Base-by-base conservation (phyloP, 2,329 filamentous ascomycete species). In the Ustulina deusta region DNA sequence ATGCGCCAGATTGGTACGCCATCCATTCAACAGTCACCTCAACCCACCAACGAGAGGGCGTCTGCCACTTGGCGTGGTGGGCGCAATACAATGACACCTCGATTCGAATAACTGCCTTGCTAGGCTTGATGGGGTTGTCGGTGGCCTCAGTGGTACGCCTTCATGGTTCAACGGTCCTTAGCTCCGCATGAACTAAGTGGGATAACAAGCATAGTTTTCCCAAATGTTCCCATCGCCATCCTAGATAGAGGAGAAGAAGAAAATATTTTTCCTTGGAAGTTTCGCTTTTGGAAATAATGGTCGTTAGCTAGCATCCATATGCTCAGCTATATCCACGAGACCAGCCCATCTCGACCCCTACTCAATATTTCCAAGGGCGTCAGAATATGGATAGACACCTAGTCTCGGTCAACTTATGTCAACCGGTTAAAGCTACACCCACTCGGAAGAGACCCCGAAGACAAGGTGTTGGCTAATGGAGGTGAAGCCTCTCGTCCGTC, bases 131-230 rank as follows among this genome's bases (percentile, higher is more conserved):
- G 51, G 51, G 34, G 27, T 61, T 42, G 29, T 58, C 65, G 51
- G 68, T 52, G 62, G 64, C 58, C 65, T 68, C 52, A 62, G 46
- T 58, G 61, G 54, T 56, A 63, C 60, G 62, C 36, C 32, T 40
- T 61, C 51, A 32, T 66, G 55, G 60, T 58, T 65, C 65, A 70
- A 70, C 68, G 68, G 65, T 59, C 56, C 59, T 54, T 69, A 64
- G 66, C 65, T 63, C 58, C 60, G 63, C 40, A 61, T 66, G 46
- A 40, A 61, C 38, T 36, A 25, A 62, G 25, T 63, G 29, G 58
- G 40, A 20, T 58, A 51, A 22, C 44, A 57, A 56, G 48, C 42
- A 36, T 60, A 54, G 40, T 48, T 32, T 49, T 36, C 17, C n/a
- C 49, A 51, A 46, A 36, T 49, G 22, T 42, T 52, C 20, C 27